phyloP scores from a whole-genome alignment of 78 protist genomes.

The slime mould (Dictyostelium discoideum) region DNA sequence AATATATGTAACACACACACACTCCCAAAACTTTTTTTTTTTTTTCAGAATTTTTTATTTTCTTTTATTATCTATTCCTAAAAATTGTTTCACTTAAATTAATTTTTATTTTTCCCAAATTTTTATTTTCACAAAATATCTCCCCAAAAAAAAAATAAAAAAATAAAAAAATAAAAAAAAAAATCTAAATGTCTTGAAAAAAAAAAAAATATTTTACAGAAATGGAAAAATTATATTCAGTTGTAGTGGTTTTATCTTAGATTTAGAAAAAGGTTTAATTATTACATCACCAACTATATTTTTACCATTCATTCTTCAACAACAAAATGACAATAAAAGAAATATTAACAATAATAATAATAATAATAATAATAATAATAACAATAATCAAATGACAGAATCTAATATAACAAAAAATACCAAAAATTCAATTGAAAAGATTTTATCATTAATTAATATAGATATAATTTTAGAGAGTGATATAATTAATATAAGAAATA shows the following conservation, averaged over 20 bases:
- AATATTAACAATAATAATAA: not conserved
- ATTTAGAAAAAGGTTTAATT: conserved; percentile 49
- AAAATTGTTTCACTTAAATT: too few relatives aligned
- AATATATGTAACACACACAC: too few relatives aligned
- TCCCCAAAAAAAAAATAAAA: too few relatives aligned
- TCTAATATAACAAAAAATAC: not conserved
- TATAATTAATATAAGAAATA: not conserved
- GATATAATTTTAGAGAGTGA: conserved; percentile 11
- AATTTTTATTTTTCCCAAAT: not conserved
- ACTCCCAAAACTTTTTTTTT: too few relatives aligned
- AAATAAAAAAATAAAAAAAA: not conserved
- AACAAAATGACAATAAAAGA: not conserved
- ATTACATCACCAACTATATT: conserved; percentile 55
- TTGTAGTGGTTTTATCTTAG: conserved; percentile 73
- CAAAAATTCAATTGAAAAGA: not conserved
- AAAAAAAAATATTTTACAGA: not conserved
- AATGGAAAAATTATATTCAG: conserved; percentile 62
- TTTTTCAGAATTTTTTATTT: too few relatives aligned
- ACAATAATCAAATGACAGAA: not conserved
- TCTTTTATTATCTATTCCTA: too few relatives aligned
- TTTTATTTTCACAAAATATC: not conserved
- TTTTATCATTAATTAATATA: not conserved
- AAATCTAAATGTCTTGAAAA: not conserved
- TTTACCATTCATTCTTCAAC: conserved; percentile 44
- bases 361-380: not conserved